These are phyloP conservation scores for Chalciporus pseudorubinellus DNA, from an alignment of 768 basidiomycete species.

Conservation along the genomic window DNA sequence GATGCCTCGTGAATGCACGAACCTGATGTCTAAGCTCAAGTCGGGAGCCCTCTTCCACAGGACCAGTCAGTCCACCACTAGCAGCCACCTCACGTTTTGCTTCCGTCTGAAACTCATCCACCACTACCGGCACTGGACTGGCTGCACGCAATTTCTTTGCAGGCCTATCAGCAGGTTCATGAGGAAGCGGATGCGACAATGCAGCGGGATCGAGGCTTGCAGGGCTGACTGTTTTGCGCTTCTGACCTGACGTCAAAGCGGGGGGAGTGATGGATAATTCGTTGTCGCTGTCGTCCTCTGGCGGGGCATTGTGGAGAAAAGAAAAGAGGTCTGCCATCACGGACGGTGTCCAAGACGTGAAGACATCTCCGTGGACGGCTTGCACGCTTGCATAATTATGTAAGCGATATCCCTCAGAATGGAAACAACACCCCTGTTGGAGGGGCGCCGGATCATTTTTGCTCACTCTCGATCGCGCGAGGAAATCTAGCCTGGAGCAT, in stretches of 20 bases:
- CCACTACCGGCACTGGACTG: slow-evolving; percentile 69
- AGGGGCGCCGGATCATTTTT: not conserved
- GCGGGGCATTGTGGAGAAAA: slow-evolving; percentile 24
- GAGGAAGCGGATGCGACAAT: slow-evolving; percentile 8
- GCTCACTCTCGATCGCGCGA: no score
- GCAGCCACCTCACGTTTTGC: slow-evolving; percentile 90
- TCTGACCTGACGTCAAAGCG: slow-evolving; percentile 10
- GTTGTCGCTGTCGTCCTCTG: slow-evolving; percentile 28
- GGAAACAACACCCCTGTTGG: not conserved
- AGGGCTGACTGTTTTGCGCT: slow-evolving; percentile 24
- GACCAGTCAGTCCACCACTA: slow-evolving; percentile 80
- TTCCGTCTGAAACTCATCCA: slow-evolving; percentile 94
- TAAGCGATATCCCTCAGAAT: not conserved
- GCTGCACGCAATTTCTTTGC: slow-evolving; percentile 60
- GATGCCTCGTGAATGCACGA: not conserved
- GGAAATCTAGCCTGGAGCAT: no score
- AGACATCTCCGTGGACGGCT: not conserved
- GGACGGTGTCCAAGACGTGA: not conserved
- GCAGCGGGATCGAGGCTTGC: slow-evolving; percentile 1
- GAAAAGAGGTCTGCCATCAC: slow-evolving; percentile 32
- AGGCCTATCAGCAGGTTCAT: slow-evolving; percentile 32
- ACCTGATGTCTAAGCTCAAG: slow-evolving; percentile 82
- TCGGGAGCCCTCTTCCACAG: slow-evolving; percentile 62
- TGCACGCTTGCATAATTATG: slow-evolving; percentile 6
- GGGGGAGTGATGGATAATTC: slow-evolving; percentile 5